Percentiles rank a stretch among this genome's conserved stretches.
Conservation (phyloP, 2,329 filamentous ascomycete species). For the Eutypa lata region DNA sequence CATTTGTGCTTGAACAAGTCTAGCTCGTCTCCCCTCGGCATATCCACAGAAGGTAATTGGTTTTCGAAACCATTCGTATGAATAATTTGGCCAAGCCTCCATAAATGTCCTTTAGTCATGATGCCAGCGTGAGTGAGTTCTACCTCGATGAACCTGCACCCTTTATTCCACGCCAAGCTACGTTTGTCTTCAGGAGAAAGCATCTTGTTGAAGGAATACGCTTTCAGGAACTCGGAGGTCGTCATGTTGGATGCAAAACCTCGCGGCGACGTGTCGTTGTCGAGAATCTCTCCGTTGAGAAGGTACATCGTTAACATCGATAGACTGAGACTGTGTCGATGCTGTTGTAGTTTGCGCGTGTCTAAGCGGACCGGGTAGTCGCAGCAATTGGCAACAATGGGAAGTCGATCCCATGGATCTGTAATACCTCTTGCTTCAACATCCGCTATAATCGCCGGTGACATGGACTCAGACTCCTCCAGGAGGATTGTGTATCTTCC, state of each 20-base stretch:
- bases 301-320: constrained; percentile 8
- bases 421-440: constrained; percentile 2
- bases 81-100: background rate
- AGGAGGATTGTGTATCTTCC: constrained; percentile 3
- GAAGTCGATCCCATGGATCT: constrained; percentile 4
- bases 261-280: background rate
- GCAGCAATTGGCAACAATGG: constrained; percentile 8
- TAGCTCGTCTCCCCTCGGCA: background rate
- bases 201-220: background rate
- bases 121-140: background rate
- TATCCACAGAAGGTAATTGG: background rate
- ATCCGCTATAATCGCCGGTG: constrained; percentile 3
- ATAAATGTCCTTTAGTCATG: background rate
- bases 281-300: constrained; percentile 8
- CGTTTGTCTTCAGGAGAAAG: constrained; percentile 32
- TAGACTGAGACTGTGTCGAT: constrained; percentile 2
- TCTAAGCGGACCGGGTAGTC: constrained; percentile 4
- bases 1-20: background rate
- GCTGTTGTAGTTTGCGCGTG: background rate
- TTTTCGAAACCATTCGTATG: background rate
- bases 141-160: background rate
- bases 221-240: background rate
- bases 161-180: background rate
- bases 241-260: background rate
- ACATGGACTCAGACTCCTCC: constrained; percentile 1